Percentiles rank a stretch among this genome's conserved stretches.
Conservation (phyloP, 257 asterid species). For the Handroanthus guayacan region DNA sequence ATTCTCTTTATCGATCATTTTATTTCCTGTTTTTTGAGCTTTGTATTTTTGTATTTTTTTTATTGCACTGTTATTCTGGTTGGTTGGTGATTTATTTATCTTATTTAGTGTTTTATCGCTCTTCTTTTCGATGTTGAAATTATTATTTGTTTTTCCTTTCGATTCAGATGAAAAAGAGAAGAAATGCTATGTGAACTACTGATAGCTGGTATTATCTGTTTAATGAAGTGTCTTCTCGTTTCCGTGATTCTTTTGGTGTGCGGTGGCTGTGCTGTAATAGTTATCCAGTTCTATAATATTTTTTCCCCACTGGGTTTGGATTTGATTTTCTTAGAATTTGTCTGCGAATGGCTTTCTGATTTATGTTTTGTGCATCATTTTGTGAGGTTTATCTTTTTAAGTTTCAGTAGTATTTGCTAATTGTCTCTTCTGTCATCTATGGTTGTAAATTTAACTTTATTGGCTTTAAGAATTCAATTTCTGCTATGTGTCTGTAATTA, state of each 20-base stretch:
- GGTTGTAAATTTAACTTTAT: too few species aligned
- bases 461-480: not conserved
- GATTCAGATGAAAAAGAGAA: not conserved
- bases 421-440: too few species aligned
- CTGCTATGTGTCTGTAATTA: not conserved
- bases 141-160: not conserved
- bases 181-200: constrained; percentile 8
- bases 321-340: not conserved
- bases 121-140: constrained; percentile 12
- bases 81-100: not conserved
- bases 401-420: not conserved
- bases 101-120: not conserved
- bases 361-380: not conserved
- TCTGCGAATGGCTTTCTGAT: not conserved
- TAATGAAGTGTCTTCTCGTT: not conserved
- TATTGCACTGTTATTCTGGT: not conserved
- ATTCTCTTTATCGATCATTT: not conserved
- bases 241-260: not conserved
- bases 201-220: constrained; percentile 2
- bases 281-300: not conserved
- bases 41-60: not conserved
- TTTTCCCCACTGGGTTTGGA: not conserved
- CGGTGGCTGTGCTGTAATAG: not conserved
- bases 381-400: not conserved
- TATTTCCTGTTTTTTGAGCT: not conserved